Conservation (phyloP, 257 asterid species). For the Penstemon barbatus region DNA sequence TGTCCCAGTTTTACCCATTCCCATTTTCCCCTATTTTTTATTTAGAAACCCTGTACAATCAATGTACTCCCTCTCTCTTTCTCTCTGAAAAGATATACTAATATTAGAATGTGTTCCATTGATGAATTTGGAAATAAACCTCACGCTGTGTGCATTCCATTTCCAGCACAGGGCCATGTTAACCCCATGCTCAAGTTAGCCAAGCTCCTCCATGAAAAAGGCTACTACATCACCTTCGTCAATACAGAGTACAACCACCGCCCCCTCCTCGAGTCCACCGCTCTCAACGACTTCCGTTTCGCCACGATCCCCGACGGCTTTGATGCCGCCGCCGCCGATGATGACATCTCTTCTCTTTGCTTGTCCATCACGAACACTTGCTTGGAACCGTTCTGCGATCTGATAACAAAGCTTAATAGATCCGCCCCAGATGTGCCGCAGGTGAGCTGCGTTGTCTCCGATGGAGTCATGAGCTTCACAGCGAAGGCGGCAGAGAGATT, state of each 20-base stretch:
- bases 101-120: too few relatives aligned
- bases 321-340: conserved; percentile 25
- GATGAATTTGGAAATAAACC: too few relatives aligned
- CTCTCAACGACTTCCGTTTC: conserved; percentile 32
- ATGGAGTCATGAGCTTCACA: conserved; percentile 43
- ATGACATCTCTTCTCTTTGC: conserved; percentile 31
- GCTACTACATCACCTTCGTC: conserved; percentile 39
- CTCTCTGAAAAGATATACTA: too few relatives aligned
- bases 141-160: conserved; percentile 43
- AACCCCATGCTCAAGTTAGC: conserved; percentile 47
- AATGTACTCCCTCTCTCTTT: too few relatives aligned
- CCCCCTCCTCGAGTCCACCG: conserved; percentile 30
- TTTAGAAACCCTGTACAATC: too few relatives aligned
- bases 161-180: conserved; percentile 48
- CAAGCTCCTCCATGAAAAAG: conserved; percentile 37
- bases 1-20: too few relatives aligned
- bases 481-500: conserved; percentile 39
- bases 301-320: conserved; percentile 43
- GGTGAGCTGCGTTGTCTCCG: conserved; percentile 47
- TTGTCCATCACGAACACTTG: conserved; percentile 34
- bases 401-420: conserved; percentile 30
- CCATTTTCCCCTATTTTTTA: too few relatives aligned
- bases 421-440: conserved; percentile 29
- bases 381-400: conserved; percentile 37
- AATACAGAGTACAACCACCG: too few relatives aligned